Percentiles rank a stretch among this genome's conserved stretches.
phyloP scores from a whole-genome alignment of 1,284 basidiomycete genomes.

The Rhodotorula mucilaginosa region DNA sequence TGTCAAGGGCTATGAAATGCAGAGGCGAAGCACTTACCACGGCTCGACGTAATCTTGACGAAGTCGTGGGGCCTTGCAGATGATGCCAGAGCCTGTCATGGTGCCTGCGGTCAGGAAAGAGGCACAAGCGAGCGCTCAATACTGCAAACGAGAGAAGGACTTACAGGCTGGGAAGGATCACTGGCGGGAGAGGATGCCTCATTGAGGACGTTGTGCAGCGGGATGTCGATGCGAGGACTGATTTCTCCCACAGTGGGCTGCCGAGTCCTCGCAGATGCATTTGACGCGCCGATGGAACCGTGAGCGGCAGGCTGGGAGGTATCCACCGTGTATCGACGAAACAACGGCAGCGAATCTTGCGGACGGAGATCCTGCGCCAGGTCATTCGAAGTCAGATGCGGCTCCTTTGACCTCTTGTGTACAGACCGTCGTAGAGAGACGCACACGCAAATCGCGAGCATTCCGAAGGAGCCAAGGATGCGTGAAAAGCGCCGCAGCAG shows the following conservation, averaged over 20 bases:
- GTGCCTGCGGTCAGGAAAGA: too few relatives aligned
- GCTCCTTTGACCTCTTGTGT: constrained; percentile 59
- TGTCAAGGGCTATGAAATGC: neutral
- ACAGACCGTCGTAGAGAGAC: constrained; percentile 75
- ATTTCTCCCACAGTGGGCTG: too few relatives aligned
- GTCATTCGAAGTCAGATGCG: neutral
- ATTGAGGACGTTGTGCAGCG: too few relatives aligned
- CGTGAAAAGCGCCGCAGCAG: constrained; percentile 77
- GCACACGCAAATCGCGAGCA: constrained; percentile 68
- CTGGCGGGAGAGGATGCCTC: too few relatives aligned
- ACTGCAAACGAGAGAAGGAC: too few relatives aligned
- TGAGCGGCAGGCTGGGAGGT: too few relatives aligned
- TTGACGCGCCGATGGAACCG: too few relatives aligned
- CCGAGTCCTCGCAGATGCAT: too few relatives aligned
- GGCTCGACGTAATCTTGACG: constrained; percentile 87
- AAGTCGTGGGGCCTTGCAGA: constrained; percentile 61
- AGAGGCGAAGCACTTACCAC: constrained; percentile 60
- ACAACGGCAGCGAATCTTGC: constrained; percentile 90
- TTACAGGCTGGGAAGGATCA: too few relatives aligned
- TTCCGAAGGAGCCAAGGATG: constrained; percentile 80
- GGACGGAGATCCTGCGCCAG: constrained; percentile 66
- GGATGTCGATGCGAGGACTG: too few relatives aligned
- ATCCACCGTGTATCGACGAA: constrained; percentile 58
- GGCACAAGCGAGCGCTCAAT: too few relatives aligned
- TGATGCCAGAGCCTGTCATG: too few relatives aligned